A percentile compares a stretch with the other conserved stretches of the same genome.
Evolutionary conservation across 805 yeast species (phyloP).

Genomic region (Nakazawaea ishiwadae): DNA sequence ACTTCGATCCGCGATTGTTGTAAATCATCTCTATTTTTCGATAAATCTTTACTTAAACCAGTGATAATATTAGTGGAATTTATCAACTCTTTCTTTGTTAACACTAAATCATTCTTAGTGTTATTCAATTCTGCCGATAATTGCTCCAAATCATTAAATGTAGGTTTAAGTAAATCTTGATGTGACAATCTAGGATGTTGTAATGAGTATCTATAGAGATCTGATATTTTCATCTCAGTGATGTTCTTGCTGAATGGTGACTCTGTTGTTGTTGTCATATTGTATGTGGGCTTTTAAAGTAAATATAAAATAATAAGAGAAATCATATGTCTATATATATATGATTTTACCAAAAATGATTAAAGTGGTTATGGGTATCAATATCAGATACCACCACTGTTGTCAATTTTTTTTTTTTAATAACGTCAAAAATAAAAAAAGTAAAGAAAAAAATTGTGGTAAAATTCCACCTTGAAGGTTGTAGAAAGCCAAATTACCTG

Average conservation of each 20-base stretch:
- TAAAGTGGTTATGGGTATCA: too few relatives aligned
- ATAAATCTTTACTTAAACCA: conserved; percentile 6
- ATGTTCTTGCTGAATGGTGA: not conserved
- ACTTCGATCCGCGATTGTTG: conserved; percentile 13
- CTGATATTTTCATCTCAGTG: conserved; percentile 4
- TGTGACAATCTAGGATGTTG: not conserved
- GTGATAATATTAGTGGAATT: conserved; percentile 1
- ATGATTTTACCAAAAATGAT: too few relatives aligned
- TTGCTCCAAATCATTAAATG: not conserved
- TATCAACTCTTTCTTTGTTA: conserved; percentile 6
- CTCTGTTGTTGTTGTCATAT: not conserved
- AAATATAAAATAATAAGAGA: too few relatives aligned
- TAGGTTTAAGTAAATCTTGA: not conserved
- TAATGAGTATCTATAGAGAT: conserved; percentile 1
- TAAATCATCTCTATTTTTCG: conserved; percentile 10
- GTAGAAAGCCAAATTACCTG: not conserved
- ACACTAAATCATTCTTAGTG: conserved; percentile 1
- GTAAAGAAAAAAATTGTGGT: not conserved
- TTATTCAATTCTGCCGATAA: not conserved
- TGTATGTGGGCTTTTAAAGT: too few relatives aligned
- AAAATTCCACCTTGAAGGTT: not conserved
- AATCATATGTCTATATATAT: too few relatives aligned
- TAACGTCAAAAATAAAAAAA: not conserved
- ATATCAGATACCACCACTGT: too few relatives aligned
- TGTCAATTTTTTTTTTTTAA: too few relatives aligned